A percentile compares a stretch with the other conserved stretches of the same genome.
These are phyloP conservation scores for Trichoderma breve DNA, from an alignment of 2,329 filamentous ascomycete genomes.

Conservation along the genomic window DNA sequence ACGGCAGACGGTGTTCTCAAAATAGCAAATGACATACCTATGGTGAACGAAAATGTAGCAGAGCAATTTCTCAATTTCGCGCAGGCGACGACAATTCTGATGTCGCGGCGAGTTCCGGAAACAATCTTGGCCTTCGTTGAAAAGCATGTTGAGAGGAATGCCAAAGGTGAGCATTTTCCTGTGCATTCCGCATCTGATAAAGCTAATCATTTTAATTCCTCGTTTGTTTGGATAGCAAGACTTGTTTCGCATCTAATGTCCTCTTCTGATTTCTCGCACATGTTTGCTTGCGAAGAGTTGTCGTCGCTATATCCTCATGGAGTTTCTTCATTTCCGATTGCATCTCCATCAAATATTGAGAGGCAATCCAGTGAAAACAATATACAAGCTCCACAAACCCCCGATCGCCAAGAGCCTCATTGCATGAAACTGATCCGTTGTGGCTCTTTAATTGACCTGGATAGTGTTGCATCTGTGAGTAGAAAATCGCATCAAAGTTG, in stretches of 20 bases:
- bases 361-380: constrained; percentile 6
- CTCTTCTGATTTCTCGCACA: constrained; percentile 69
- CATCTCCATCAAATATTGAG: constrained; percentile 20
- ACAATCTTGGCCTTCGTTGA: constrained; percentile 35
- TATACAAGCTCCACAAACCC: constrained; percentile 41
- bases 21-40: constrained; percentile 72
- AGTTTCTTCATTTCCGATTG: background rate
- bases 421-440: constrained; percentile 65
- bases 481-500: background rate
- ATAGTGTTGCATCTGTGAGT: constrained; percentile 65
- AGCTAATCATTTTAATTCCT: background rate
- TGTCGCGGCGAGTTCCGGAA: constrained; percentile 48
- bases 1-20: constrained; percentile 67
- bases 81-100: constrained; percentile 55
- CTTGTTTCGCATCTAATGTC: constrained; percentile 63
- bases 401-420: constrained; percentile 45
- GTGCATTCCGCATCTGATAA: background rate
- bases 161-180: background rate
- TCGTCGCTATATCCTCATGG: background rate
- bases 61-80: constrained; percentile 57
- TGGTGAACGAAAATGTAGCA: constrained; percentile 67
- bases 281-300: constrained; percentile 65
- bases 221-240: background rate
- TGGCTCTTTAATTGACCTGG: constrained; percentile 68
- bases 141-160: constrained; percentile 20